Evolutionary conservation across 345 rosid genomes (phyloP), one percentile per base, ranked within the genome.

Genomic region (Dimocarpus longan): DNA sequence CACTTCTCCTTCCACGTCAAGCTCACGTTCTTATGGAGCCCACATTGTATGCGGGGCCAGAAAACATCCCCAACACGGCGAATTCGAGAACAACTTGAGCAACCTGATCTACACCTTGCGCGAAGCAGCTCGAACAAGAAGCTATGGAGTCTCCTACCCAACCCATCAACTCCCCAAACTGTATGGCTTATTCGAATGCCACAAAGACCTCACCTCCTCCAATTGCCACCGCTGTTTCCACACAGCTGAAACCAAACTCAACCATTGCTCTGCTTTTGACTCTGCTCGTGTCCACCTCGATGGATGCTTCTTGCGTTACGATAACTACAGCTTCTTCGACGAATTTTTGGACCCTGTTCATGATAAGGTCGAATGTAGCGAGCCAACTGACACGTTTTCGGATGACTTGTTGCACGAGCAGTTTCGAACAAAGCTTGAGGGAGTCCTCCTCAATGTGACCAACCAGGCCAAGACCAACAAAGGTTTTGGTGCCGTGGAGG

Each of bases 251-350:
- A 48, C 74, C 7, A 50, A 71, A 79, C 46, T 85, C 73, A 71
- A 79, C 6, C 7, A 68, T 0, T 89, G 93, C 75, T 74, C 84
- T 18, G 82, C 86, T 43, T 60, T 79, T 26, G 44, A 24, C 42
- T 81, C 82, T 57, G 98, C 85, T 71, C 88, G 94, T n/a, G 78
- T 92, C 54, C 90, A 83, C 74, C 86, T 83, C 10, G 95, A 90
- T 8, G 89, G 84, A n/a, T 95, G 98, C 82, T 93, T 93, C 82
- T 80, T 92, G 48, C 90, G 97, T 22, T 88, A 79, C 66, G 93
- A 83, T 66, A 68, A 71, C 48, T 84, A 88, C 75, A 75, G 81
- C 73, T 90, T 94, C 85, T 87, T 78, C 8, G 68, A 85, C 8
- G 98, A 90, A 71, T 71, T 79, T 21, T 10, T 80, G 10, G 89